phyloP scores from a whole-genome alignment of 1,284 basidiomycete genomes.

The Macrocybe sp. region DNA sequence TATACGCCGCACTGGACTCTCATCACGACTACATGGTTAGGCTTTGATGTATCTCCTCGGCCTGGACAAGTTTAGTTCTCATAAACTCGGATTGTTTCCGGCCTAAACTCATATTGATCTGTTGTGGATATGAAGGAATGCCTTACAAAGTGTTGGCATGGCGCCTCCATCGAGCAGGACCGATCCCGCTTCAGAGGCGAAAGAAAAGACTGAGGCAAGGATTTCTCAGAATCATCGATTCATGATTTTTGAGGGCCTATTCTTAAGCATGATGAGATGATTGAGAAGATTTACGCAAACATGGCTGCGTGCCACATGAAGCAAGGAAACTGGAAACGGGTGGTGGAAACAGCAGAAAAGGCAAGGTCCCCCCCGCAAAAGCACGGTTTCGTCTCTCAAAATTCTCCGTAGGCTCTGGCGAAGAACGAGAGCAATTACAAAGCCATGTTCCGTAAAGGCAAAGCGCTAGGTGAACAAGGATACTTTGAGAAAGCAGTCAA shows the following conservation, averaged over 20 bases:
- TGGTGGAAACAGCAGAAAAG: constrained; percentile 71
- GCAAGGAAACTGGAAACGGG: constrained; percentile 69
- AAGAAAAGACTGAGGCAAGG: constrained; percentile 50
- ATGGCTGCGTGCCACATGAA: constrained; percentile 79
- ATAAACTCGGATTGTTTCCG: no score
- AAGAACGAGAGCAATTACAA: constrained; percentile 74
- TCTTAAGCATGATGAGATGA: constrained; percentile 58
- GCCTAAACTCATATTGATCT: no score
- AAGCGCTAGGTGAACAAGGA: constrained; percentile 68
- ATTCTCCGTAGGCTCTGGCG: constrained; percentile 48
- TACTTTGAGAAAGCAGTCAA: constrained; percentile 67
- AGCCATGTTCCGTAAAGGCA: constrained; percentile 75
- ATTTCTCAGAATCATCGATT: background rate
- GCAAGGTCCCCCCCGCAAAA: constrained; percentile 24
- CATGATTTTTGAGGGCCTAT: constrained; percentile 3
- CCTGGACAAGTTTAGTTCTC: constrained; percentile 53
- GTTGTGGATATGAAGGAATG: constrained; percentile 37
- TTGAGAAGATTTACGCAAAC: constrained; percentile 78
- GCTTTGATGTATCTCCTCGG: constrained; percentile 66
- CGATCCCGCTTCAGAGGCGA: constrained; percentile 30
- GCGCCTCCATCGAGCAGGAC: constrained; percentile 23
- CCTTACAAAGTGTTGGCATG: constrained; percentile 44
- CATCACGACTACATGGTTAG: constrained; percentile 24
- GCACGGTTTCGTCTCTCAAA: background rate
- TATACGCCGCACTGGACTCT: no score